Conservation (phyloP, 2,329 filamentous ascomycete genomes). For the Verticillium dahliae region DNA sequence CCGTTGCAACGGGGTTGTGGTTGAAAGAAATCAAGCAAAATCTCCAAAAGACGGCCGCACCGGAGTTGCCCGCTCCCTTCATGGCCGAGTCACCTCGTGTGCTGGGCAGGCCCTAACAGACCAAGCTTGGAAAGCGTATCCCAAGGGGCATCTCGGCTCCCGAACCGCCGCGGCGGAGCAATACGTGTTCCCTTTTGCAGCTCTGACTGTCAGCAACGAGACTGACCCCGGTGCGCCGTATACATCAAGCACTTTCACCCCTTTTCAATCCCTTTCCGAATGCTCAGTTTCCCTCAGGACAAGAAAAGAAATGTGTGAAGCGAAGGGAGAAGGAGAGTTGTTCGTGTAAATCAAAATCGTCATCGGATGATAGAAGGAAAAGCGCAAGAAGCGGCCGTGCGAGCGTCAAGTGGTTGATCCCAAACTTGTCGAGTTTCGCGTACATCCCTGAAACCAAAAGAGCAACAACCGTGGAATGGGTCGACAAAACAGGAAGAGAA, state of each 20-base stretch:
- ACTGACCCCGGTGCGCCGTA: not conserved
- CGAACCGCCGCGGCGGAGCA: not conserved
- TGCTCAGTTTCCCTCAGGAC: not conserved
- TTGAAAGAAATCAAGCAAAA: not conserved
- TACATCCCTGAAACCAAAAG: not conserved
- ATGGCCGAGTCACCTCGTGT: not conserved
- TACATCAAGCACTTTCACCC: not conserved
- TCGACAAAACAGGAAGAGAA: not conserved
- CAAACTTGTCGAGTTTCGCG: not conserved
- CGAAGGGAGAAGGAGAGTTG: not conserved
- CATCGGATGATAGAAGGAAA: not conserved
- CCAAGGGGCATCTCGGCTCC: not conserved
- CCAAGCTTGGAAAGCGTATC: not conserved
- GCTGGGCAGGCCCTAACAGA: not conserved
- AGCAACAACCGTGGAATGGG: not conserved
- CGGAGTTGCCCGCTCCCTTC: not conserved
- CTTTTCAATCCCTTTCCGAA: not conserved
- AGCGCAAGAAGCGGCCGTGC: not conserved
- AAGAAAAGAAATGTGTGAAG: not conserved
- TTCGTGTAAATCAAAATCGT: not conserved
- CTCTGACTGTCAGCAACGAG: not conserved
- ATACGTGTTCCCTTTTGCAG: not conserved
- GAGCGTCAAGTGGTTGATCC: not conserved
- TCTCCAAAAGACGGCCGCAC: not conserved
- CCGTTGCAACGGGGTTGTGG: conserved; percentile 1